phyloP scores from a whole-genome alignment of 2,329 filamentous ascomycete species.

The Talaromyces sp. region DNA sequence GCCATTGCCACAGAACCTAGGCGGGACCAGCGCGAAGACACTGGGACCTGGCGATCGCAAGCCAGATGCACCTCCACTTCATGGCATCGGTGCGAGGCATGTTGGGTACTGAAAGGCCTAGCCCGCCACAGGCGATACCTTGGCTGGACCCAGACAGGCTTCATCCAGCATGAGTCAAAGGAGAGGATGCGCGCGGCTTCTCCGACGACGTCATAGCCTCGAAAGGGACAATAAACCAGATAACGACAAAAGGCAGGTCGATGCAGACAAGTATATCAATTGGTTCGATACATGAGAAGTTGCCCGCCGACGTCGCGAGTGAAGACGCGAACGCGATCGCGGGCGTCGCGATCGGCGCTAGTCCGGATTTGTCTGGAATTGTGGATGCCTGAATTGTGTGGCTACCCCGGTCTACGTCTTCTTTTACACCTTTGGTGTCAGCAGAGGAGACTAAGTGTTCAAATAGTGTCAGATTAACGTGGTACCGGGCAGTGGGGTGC shows the following conservation, averaged over 20 bases:
- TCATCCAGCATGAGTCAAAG: slow-evolving; percentile 7
- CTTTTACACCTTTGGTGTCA: too few species aligned
- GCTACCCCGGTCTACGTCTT: too few species aligned
- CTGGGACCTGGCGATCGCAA: slow-evolving; percentile 19
- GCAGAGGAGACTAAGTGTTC: too few species aligned
- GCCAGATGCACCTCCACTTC: slow-evolving; percentile 21
- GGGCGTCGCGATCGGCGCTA: background rate
- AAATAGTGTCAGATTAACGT: too few species aligned
- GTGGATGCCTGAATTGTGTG: background rate
- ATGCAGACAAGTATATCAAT: background rate
- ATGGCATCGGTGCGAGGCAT: slow-evolving; percentile 23
- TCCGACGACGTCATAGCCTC: background rate
- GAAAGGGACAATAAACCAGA: background rate
- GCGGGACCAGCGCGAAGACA: slow-evolving; percentile 2
- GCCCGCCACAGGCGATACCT: slow-evolving; percentile 1
- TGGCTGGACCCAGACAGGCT: slow-evolving; percentile 3
- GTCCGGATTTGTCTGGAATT: background rate
- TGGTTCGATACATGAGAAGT: background rate
- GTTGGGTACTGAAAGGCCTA: slow-evolving; percentile 7
- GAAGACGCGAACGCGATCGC: background rate
- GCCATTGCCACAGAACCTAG: slow-evolving; percentile 8
- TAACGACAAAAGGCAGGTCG: background rate
- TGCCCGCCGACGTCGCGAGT: background rate
- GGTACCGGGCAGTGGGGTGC: too few species aligned
- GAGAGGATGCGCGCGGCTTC: background rate